Base-by-base conservation (phyloP, 768 basidiomycete species). In the Pleurotus ostreatus region DNA sequence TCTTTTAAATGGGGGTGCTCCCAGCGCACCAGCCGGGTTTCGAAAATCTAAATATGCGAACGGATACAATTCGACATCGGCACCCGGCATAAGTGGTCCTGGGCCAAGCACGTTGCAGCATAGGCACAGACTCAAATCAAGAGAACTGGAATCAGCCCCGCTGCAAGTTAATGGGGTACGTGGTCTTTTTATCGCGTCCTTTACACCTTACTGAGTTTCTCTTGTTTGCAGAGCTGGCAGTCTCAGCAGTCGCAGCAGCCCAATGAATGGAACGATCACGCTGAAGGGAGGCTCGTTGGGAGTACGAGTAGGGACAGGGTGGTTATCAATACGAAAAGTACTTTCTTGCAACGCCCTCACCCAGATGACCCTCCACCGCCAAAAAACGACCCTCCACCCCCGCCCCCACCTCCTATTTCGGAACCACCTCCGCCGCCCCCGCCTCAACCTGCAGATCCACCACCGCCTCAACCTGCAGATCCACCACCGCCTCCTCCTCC, bases 31-130 rank as follows among this genome's bases (percentile, higher is more conserved):
- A 48, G 26, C 26, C 40, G 39, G 57, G 55, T 56, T 47, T 65
- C 65, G 61, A 56, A 61, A 71, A 43, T 67, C 75, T 49, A 83
- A 82, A 63, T 67, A 74, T 46, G 63, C 72, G 57, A 81, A 82
- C 57, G 80, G 79, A 12, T 59, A 62, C 44, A 55, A 43, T 48
- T 15, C 45, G n/a, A 38, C 52, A 18, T 59, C 65, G 49, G 38
- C 60, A 37, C 57, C 45, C 55, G 44, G 55, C 48, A 37, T 34
- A 20, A 49, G 48, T 49, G 48, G 39, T 15, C 52, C 62, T 20
- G 61, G 49, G 39, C 58, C 65, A 26, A 61, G 60, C 59, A 60
- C 56, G 60, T 25, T 69, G 65, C 46, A 63, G 65, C 45, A 55
- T 62, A 25, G 59, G 60, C 15, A 55, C 69, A 23, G 41, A 46